Percentiles rank a stretch among this genome's conserved stretches.
These are phyloP conservation scores for Juglanconis sp. DNA, from an alignment of 2,329 filamentous ascomycete genomes.

Conservation along the genomic window DNA sequence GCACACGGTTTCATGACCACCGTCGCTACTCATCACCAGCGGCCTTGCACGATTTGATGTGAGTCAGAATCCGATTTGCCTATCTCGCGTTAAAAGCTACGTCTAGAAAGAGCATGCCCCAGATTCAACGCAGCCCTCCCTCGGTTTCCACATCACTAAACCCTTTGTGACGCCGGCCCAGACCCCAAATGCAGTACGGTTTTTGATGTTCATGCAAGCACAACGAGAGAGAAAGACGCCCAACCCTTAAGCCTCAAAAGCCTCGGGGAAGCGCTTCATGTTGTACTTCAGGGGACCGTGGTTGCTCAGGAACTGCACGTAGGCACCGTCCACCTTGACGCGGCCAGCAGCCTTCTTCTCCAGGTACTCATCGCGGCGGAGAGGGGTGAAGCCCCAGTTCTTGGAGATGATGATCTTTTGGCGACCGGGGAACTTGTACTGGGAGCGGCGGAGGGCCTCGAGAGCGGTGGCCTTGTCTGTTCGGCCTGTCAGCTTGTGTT, in stretches of 20 bases:
- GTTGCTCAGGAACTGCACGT: constrained; percentile 98
- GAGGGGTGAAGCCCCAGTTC: constrained; percentile 99
- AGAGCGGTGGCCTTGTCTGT: constrained; percentile 85
- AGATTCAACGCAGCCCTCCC: constrained; percentile 8
- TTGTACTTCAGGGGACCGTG: constrained; percentile 82
- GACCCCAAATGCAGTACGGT: constrained; percentile 35
- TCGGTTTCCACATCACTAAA: constrained; percentile 16
- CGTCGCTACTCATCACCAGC: not conserved
- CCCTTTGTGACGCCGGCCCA: constrained; percentile 40
- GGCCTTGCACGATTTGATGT: not conserved
- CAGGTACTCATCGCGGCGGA: constrained; percentile 96
- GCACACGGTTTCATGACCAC: not conserved
- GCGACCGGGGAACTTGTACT: constrained; percentile 99
- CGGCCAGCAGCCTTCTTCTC: constrained; percentile 89
- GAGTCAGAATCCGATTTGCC: constrained; percentile 18
- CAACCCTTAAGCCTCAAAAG: constrained; percentile 62
- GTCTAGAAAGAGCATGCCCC: constrained; percentile 7
- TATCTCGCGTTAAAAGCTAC: constrained; percentile 16
- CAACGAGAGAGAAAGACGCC: constrained; percentile 26
- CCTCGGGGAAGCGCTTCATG: constrained; percentile 91
- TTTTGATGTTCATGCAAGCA: constrained; percentile 18
- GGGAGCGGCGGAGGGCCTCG: constrained; percentile 96
- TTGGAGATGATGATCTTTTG: constrained; percentile 99
- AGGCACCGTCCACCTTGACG: constrained; percentile 96
- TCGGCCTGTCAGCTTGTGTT: constrained; percentile 25